Base-by-base conservation (phyloP, 78 protist genomes). In the Speleostelium caveatum region DNA sequence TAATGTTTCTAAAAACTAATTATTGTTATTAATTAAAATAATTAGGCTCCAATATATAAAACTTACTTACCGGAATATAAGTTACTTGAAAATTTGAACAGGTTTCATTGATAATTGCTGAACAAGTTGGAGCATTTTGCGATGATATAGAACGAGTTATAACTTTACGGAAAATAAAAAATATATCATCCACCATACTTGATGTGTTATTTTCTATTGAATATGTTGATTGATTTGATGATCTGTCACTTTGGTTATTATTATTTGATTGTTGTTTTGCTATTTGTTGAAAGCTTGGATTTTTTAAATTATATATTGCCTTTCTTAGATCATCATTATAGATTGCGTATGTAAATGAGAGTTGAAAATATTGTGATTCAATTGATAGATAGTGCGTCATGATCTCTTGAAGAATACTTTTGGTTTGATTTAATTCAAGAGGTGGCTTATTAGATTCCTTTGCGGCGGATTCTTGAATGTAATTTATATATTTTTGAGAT, bases 351-450 rank as follows among this genome's bases (percentile, higher is more conserved):
- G 91, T 69, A 42, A 83, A 83, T 60, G 91, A 83, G 28, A 83
- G 35, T 69, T 83, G 91, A 59, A 83, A 83, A 45, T 83, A 83
- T 22, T 83, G 72, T 0, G 79, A n/a, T 59, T 83, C 91, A 49
- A 83, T 42, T 30, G 72, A 53, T 30, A 73, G 36, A 69, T 83
- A 83, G 12, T 69, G 17, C 0, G 67, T 83, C 63, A 72, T 51
- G 12, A 72, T 72, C 35, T 72, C 78, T 53, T 72, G 65, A 32
- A 72, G 42, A 32, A 22, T 72, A 51, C 78, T 51, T 72, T 72
- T 83, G 36, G 69, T 39, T 55, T 53, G 19, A n/a, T 83, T 83
- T 33, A 83, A 59, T 60, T 83, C 79, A 1, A 49, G 59, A 21
- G 67, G 1, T 75, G 51, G 60, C 38, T 67, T 66, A 2, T 12